These are phyloP conservation scores for Stephania cephalantha DNA, from an alignment of 164 flowering plant species.

Conservation along the genomic window DNA sequence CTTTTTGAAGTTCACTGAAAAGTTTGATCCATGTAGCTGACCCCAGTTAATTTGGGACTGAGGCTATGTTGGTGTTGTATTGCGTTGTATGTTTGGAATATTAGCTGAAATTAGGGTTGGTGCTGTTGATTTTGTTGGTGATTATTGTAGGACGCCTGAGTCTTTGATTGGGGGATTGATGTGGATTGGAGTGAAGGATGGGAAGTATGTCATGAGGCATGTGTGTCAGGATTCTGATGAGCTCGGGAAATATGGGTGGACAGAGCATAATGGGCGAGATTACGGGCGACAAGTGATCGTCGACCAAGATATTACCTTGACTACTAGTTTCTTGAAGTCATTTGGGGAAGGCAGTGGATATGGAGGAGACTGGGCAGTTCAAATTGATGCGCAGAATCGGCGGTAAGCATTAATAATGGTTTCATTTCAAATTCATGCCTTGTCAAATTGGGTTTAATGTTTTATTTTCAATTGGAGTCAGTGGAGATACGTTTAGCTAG, in stretches of 20 bases:
- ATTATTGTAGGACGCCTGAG: slow-evolving; percentile 63
- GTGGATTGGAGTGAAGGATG: slow-evolving; percentile 94
- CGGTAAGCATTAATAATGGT: slow-evolving; percentile 29
- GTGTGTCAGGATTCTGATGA: slow-evolving; percentile 87
- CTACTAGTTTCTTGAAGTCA: slow-evolving; percentile 71
- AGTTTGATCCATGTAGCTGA: no score
- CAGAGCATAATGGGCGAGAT: slow-evolving; percentile 86
- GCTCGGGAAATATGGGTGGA: slow-evolving; percentile 83
- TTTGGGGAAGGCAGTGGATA: slow-evolving; percentile 65
- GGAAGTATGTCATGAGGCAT: slow-evolving; percentile 68
- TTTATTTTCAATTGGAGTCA: no score
- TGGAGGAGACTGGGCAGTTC: slow-evolving; percentile 98
- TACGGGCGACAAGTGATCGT: slow-evolving; percentile 77
- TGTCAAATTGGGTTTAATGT: neutral
- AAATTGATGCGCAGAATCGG: slow-evolving; percentile 42
- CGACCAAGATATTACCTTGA: slow-evolving; percentile 58
- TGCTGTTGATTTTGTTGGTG: neutral
- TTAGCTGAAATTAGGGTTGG: neutral
- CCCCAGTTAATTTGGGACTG: no score
- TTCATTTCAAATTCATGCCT: neutral
- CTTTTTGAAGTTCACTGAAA: neutral
- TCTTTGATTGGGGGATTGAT: slow-evolving; percentile 89
- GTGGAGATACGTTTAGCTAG: neutral
- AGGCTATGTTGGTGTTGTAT: no score
- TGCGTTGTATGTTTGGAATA: neutral